A percentile compares a stretch with the other conserved stretches of the same genome.
Evolutionary conservation across 1,284 basidiomycete genomes (phyloP).

Genomic region (Cutaneotrichosporon sp.): DNA sequence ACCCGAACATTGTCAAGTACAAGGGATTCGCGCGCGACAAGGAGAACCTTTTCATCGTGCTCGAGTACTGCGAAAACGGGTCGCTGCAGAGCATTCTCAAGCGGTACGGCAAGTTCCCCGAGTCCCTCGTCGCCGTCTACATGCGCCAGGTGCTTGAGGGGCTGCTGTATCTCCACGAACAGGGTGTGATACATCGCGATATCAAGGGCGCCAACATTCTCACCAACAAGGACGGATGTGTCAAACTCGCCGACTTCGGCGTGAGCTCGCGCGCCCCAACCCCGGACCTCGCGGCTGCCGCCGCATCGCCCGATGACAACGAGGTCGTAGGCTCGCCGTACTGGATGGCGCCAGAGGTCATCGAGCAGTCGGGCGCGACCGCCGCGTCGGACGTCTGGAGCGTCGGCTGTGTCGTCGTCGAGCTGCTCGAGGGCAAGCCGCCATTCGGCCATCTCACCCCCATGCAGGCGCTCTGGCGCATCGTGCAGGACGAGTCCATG

Average conservation of each 20-base stretch:
- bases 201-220: slow-evolving; percentile 98
- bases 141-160: slow-evolving; percentile 87
- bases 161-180: slow-evolving; percentile 84
- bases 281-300: slow-evolving; percentile 17
- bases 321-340: slow-evolving; percentile 95
- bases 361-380: slow-evolving; percentile 92
- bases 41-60: slow-evolving; percentile 91
- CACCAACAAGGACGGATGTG: slow-evolving; percentile 96
- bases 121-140: slow-evolving; percentile 91
- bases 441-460: slow-evolving; percentile 94
- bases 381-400: slow-evolving; percentile 97
- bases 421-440: slow-evolving; percentile 90
- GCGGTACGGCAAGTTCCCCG: slow-evolving; percentile 96
- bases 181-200: slow-evolving; percentile 95
- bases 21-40: slow-evolving; percentile 91
- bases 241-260: slow-evolving; percentile 92
- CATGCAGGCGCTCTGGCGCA: slow-evolving; percentile 96
- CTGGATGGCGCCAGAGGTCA: slow-evolving; percentile 99
- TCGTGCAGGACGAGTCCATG: slow-evolving; percentile 95
- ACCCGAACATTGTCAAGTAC: slow-evolving; percentile 95
- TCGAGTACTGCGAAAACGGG: slow-evolving; percentile 97
- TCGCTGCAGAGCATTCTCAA: slow-evolving; percentile 92
- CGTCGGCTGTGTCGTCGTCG: slow-evolving; percentile 94
- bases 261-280: slow-evolving; percentile 61
- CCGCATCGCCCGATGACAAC: slow-evolving; percentile 51